Percentiles rank a stretch among this genome's conserved stretches.
These are phyloP conservation scores for Stagonosporopsis rhizophila DNA, from an alignment of 2,329 filamentous ascomycete genomes.

Conservation along the genomic window DNA sequence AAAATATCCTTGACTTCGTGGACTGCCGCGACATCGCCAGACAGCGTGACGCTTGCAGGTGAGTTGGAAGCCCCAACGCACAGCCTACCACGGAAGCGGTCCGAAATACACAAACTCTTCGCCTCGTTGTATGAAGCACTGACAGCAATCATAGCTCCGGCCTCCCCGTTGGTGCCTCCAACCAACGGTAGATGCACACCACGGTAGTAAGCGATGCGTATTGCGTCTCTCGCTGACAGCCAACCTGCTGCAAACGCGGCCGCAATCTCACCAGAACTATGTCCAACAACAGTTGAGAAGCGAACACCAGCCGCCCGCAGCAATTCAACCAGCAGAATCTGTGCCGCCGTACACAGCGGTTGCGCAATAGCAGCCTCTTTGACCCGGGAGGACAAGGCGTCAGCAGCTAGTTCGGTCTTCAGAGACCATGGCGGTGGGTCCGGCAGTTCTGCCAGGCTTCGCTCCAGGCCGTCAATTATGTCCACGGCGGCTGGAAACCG, in stretches of 20 bases:
- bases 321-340: constrained; percentile 32
- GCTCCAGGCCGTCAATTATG: constrained; percentile 22
- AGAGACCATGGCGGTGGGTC: constrained; percentile 27
- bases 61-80: constrained; percentile 35
- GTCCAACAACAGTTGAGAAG: constrained; percentile 22
- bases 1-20: constrained; percentile 30
- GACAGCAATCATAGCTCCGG: constrained; percentile 46
- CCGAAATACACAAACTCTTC: not conserved
- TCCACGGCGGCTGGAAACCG: constrained; percentile 18
- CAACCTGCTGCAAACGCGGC: constrained; percentile 35
- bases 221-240: constrained; percentile 20
- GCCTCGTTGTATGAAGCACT: constrained; percentile 16
- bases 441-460: not conserved
- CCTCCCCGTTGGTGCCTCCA: not conserved
- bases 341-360: constrained; percentile 34
- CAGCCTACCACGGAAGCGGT: constrained; percentile 23
- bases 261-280: constrained; percentile 39
- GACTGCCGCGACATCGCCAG: constrained; percentile 53
- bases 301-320: constrained; percentile 21
- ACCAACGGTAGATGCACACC: constrained; percentile 17
- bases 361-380: constrained; percentile 25
- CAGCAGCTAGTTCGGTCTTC: constrained; percentile 19
- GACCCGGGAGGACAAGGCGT: constrained; percentile 7
- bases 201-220: constrained; percentile 24
- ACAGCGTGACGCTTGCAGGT: constrained; percentile 52